These are phyloP conservation scores for Hypoxylon lienhwacheense DNA, from an alignment of 495 filamentous ascomycete genomes.

Conservation along the genomic window DNA sequence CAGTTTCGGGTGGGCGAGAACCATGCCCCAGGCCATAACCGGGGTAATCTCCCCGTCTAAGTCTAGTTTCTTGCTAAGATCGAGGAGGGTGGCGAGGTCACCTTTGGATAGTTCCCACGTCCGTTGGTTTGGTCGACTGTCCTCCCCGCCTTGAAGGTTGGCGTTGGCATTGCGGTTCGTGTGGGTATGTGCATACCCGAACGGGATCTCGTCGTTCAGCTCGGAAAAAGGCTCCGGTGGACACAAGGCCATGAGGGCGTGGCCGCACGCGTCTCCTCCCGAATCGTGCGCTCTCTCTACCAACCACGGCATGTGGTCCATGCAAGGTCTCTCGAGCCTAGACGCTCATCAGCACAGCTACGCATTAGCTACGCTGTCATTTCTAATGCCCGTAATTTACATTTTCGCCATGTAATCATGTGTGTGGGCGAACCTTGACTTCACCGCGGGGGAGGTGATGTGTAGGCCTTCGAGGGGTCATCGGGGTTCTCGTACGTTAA, in stretches of 20 bases:
- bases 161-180: conserved; percentile 45
- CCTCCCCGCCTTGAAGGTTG: conserved; percentile 44
- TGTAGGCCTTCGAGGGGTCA: conserved; percentile 61
- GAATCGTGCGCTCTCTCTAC: conserved; percentile 59
- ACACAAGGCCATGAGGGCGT: conserved; percentile 88
- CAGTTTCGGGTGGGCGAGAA: conserved; percentile 72
- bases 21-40: conserved; percentile 87
- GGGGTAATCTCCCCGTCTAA: conserved; percentile 96
- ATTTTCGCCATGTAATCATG: conserved; percentile 23
- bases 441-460: conserved; percentile 64
- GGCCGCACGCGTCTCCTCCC: conserved; percentile 64
- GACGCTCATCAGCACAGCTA: conserved; percentile 35
- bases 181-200: conserved; percentile 45
- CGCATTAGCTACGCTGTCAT: conserved; percentile 40
- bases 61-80: conserved; percentile 79
- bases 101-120: conserved; percentile 72
- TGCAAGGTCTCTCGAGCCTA: conserved; percentile 93
- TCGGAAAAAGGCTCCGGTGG: conserved; percentile 63
- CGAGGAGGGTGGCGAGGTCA: conserved; percentile 77
- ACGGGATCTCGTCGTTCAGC: conserved; percentile 52
- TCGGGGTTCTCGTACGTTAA: conserved; percentile 74
- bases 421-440: conserved; percentile 9
- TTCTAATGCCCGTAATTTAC: conserved; percentile 21
- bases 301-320: conserved; percentile 86
- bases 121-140: conserved; percentile 50